A percentile compares a stretch with the other conserved stretches of the same genome.
phyloP scores from a whole-genome alignment of 306 rosid genomes.

The Vigna hirtella region DNA sequence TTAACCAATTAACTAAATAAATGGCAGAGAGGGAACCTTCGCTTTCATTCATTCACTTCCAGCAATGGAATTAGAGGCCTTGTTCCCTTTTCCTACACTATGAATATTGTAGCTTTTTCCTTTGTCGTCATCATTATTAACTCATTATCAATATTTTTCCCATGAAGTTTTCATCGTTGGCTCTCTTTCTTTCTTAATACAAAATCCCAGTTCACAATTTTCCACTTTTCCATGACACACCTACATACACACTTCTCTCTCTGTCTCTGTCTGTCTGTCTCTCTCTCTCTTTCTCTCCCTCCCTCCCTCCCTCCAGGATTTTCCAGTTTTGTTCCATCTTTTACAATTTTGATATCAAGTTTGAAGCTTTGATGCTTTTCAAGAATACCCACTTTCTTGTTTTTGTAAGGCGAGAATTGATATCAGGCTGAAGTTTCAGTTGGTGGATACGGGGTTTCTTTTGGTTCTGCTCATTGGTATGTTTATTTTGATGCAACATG shows the following conservation, averaged over 20 bases:
- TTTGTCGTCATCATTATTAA: conserved; percentile 28
- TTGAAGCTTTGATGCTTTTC: conserved; percentile 33
- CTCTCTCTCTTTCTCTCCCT: not conserved
- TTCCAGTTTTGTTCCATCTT: conserved; percentile 12
- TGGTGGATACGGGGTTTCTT: conserved; percentile 26
- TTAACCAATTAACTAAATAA: conserved; percentile 37
- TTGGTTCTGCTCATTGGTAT: conserved; percentile 32
- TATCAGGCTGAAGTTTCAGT: conserved; percentile 29
- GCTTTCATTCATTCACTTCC: conserved; percentile 38
- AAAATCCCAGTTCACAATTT: conserved; percentile 35
- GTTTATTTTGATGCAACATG: conserved; percentile 8
- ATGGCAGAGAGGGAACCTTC: conserved; percentile 26
- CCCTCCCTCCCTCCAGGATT: not conserved
- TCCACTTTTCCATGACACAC: conserved; percentile 1
- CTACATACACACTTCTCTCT: not conserved
- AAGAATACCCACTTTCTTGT: conserved; percentile 26
- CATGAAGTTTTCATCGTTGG: conserved; percentile 12
- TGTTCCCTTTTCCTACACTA: conserved; percentile 7
- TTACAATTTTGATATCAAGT: conserved; percentile 6
- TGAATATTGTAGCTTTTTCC: conserved; percentile 25
- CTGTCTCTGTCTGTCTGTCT: conserved; percentile 27
- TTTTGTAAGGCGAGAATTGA: not conserved
- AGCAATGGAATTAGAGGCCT: conserved; percentile 46
- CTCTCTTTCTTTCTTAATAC: conserved; percentile 28
- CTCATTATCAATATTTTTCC: conserved; percentile 20